phyloP scores from a whole-genome alignment of 2,329 filamentous ascomycete species.

The Coleophoma crateriformis region DNA sequence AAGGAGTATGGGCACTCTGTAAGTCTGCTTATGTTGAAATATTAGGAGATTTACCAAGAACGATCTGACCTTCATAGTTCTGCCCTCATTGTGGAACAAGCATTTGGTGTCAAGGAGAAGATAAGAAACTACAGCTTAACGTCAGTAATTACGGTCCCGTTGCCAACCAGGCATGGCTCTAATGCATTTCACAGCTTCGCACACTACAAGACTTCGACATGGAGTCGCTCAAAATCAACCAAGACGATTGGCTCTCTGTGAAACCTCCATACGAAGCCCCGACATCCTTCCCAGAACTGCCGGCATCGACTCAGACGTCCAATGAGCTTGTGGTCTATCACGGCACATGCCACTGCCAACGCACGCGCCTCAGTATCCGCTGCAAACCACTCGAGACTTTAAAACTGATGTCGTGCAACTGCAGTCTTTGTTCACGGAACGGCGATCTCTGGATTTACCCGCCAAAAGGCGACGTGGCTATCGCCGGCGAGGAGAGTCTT shows the following conservation, averaged over 20 bases:
- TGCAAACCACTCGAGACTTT: not conserved
- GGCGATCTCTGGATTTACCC: not conserved
- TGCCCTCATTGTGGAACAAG: slow-evolving; percentile 44
- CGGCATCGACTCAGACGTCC: not conserved
- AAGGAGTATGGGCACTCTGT: slow-evolving; percentile 9
- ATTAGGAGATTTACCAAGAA: not conserved
- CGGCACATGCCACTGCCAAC: not conserved
- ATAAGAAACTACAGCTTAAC: not conserved
- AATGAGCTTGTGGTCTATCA: not conserved
- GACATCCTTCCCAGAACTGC: not conserved
- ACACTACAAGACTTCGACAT: not conserved
- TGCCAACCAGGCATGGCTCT: not conserved
- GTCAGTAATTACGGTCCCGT: not conserved
- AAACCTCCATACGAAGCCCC: not conserved
- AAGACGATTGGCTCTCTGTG: not conserved
- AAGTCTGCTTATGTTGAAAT: not conserved
- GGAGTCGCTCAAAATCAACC: not conserved
- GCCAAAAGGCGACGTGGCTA: not conserved
- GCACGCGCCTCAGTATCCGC: not conserved
- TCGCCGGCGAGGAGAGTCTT: not conserved
- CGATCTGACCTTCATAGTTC: slow-evolving; percentile 33
- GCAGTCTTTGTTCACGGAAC: not conserved
- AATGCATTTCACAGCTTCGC: not conserved
- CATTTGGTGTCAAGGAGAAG: slow-evolving; percentile 14
- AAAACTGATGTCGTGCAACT: not conserved